A percentile compares a stretch with the other conserved stretches of the same genome.
These are phyloP conservation scores for Xylariaceae sp. DNA, from an alignment of 2,329 filamentous ascomycete genomes.

Conservation along the genomic window DNA sequence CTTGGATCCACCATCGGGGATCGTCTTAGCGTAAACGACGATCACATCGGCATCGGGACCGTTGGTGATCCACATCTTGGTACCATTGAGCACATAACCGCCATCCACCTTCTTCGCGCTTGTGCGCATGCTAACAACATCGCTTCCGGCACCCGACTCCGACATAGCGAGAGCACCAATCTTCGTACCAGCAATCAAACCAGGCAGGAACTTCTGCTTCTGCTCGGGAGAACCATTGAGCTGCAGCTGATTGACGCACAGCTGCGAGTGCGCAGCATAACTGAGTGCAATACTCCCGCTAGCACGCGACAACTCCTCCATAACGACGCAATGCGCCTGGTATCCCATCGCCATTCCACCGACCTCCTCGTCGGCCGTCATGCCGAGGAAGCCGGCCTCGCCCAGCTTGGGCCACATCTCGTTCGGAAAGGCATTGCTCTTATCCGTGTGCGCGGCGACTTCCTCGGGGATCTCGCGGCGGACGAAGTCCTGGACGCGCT, in stretches of 20 bases:
- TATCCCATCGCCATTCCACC: constrained; percentile 90
- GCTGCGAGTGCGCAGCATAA: constrained; percentile 91
- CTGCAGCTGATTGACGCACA: constrained; percentile 94
- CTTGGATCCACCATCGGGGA: constrained; percentile 72
- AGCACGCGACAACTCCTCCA: constrained; percentile 90
- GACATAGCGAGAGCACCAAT: constrained; percentile 93
- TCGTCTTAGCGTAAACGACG: constrained; percentile 95
- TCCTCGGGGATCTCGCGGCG: constrained; percentile 81
- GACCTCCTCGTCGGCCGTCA: constrained; percentile 88
- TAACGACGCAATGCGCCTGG: constrained; percentile 89
- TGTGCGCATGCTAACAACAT: constrained; percentile 94
- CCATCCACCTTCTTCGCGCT: constrained; percentile 75
- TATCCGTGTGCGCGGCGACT: constrained; percentile 77
- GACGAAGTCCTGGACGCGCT: constrained; percentile 82
- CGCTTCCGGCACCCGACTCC: constrained; percentile 82
- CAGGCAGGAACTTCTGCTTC: constrained; percentile 75
- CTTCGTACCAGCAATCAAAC: constrained; percentile 70
- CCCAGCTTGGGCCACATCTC: constrained; percentile 94
- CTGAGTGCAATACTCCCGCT: constrained; percentile 80
- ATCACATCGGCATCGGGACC: constrained; percentile 89
- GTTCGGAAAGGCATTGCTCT: constrained; percentile 78
- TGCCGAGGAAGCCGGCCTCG: constrained; percentile 83
- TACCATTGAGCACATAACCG: constrained; percentile 79
- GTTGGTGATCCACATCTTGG: constrained; percentile 99
- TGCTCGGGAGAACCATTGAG: constrained; percentile 78